These are phyloP conservation scores for Rhododendron ferrugineum DNA, from an alignment of 148 eudicot genomes.

Conservation along the genomic window DNA sequence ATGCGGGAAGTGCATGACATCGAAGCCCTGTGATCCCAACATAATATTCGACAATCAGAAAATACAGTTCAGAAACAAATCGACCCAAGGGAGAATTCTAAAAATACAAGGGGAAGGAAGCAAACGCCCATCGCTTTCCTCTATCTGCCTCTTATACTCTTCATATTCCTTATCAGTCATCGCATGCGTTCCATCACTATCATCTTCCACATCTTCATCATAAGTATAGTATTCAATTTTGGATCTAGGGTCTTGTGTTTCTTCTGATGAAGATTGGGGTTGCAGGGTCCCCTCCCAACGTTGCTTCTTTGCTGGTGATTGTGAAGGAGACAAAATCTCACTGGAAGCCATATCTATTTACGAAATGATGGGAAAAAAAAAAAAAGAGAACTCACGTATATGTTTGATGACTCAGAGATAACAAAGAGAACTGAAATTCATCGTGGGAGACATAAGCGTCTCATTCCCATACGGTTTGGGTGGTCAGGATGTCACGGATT, in stretches of 20 bases:
- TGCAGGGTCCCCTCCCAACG: not conserved
- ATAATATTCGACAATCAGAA: not conserved
- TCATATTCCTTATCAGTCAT: not conserved
- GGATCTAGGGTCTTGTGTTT: not conserved
- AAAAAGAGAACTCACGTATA: not conserved
- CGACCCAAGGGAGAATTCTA: not conserved
- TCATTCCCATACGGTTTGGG: too few relatives aligned
- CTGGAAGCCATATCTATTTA: not conserved
- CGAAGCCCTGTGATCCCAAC: not conserved
- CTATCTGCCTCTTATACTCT: not conserved
- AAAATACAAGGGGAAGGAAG: not conserved
- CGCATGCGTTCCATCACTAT: not conserved
- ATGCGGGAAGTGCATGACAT: not conserved
- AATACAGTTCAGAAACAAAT: not conserved
- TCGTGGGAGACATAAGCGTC: too few relatives aligned
- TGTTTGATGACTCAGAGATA: too few relatives aligned
- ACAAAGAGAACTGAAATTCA: too few relatives aligned
- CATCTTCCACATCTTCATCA: not conserved
- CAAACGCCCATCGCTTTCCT: not conserved
- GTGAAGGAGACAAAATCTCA: not conserved
- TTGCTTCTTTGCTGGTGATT: not conserved
- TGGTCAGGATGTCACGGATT: too few relatives aligned
- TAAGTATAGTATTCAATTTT: not conserved
- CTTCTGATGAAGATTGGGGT: not conserved
- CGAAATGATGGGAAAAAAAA: not conserved